Conservation (phyloP, 2,329 filamentous ascomycete species). For the Neobulgaria alba region DNA sequence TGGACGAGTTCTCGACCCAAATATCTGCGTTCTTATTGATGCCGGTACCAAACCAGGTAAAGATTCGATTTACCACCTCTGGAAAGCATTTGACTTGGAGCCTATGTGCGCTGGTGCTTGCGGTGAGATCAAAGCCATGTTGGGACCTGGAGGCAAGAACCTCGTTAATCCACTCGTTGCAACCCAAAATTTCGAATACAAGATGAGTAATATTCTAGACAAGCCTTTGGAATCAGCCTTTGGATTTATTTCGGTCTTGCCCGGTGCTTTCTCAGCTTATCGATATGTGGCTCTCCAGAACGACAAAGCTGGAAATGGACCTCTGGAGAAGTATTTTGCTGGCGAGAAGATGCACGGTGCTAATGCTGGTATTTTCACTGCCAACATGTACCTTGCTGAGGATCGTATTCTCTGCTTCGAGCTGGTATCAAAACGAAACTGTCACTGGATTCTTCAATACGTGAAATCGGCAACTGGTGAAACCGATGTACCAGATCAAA, state of each 20-base stretch:
- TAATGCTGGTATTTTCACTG: conserved; percentile 92
- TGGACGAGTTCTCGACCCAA: conserved; percentile 82
- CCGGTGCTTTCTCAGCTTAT: conserved; percentile 97
- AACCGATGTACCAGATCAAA: conserved; percentile 90
- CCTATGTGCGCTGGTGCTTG: conserved; percentile 97
- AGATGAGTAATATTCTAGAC: conserved; percentile 98
- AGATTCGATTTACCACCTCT: conserved; percentile 93
- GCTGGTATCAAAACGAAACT: conserved; percentile 93
- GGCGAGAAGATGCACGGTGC: conserved; percentile 88
- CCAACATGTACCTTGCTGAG: conserved; percentile 98
- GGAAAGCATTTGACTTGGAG: conserved; percentile 97
- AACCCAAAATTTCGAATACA: conserved; percentile 98
- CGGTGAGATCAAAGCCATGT: conserved; percentile 98
- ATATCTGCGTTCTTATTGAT: conserved; percentile 93
- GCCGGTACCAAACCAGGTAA: conserved; percentile 91
- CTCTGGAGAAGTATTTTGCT: conserved; percentile 91
- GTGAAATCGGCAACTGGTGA: conserved; percentile 96
- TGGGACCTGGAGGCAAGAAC: conserved; percentile 75
- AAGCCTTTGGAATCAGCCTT: conserved; percentile 97
- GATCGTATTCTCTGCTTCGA: conserved; percentile 99
- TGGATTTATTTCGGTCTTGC: conserved; percentile 93
- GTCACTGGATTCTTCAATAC: conserved; percentile 94
- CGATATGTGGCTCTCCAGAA: conserved; percentile 91
- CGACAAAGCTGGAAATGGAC: conserved; percentile 88
- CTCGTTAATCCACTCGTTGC: conserved; percentile 89